phyloP scores from a whole-genome alignment of 2,329 filamentous ascomycete genomes.

The Claviceps arundinis region DNA sequence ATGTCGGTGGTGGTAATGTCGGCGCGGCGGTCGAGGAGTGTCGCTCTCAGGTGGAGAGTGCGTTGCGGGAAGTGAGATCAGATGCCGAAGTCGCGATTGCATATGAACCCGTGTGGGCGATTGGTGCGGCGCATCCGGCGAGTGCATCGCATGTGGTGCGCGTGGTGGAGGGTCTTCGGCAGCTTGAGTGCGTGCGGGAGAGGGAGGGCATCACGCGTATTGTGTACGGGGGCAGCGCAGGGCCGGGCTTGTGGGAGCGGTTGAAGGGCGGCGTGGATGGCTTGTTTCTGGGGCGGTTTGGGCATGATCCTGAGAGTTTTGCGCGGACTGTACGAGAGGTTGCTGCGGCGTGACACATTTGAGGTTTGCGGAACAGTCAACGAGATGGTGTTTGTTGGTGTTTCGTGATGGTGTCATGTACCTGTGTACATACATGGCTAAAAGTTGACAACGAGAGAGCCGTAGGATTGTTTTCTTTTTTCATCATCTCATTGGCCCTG shows the following conservation, averaged over 20 bases:
- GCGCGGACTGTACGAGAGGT: constrained; percentile 62
- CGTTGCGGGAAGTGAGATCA: constrained; percentile 46
- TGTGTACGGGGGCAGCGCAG: constrained; percentile 72
- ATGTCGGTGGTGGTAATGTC: constrained; percentile 42
- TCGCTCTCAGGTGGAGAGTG: constrained; percentile 47
- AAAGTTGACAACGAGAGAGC: too few species aligned
- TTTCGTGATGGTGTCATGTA: too few species aligned
- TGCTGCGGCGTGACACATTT: constrained; percentile 25
- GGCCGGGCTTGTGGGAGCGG: constrained; percentile 59
- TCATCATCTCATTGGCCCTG: too few species aligned
- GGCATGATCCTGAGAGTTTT: constrained; percentile 61
- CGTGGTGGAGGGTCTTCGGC: constrained; percentile 52
- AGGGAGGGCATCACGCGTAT: constrained; percentile 51
- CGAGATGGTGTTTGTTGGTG: too few species aligned
- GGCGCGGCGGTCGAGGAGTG: constrained; percentile 53
- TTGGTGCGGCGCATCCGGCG: constrained; percentile 61
- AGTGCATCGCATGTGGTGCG: constrained; percentile 57
- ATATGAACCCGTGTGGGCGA: constrained; percentile 85
- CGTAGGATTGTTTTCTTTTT: too few species aligned
- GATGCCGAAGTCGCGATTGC: constrained; percentile 62
- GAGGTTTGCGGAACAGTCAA: too few species aligned
- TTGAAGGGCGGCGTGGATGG: constrained; percentile 62
- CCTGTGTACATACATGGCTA: too few species aligned
- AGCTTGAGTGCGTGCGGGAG: constrained; percentile 33
- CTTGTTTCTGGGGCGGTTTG: constrained; percentile 70